phyloP scores from a whole-genome alignment of 2,329 filamentous ascomycete genomes.

The Orbilia oligospora region DNA sequence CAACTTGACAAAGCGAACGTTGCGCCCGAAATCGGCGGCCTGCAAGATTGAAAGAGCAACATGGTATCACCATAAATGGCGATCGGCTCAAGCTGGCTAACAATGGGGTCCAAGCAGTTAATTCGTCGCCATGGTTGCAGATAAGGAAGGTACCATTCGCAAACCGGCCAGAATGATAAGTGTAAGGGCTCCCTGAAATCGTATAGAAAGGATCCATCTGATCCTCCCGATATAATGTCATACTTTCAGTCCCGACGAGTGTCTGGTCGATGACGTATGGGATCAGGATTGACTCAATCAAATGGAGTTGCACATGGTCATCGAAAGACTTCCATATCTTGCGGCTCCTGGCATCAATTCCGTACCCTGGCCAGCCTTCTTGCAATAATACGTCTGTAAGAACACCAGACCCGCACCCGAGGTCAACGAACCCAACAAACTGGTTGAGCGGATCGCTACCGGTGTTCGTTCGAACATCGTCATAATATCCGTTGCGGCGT shows the following conservation, averaged over 20 bases:
- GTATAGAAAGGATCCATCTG: constrained; percentile 33
- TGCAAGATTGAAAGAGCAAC: constrained; percentile 89
- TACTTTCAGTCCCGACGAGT: constrained; percentile 5
- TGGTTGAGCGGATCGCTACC: constrained; percentile 59
- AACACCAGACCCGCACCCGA: constrained; percentile 94
- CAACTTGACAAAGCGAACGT: constrained; percentile 64
- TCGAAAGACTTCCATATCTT: constrained; percentile 87
- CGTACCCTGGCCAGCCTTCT: constrained; percentile 88
- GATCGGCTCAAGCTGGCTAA: constrained; percentile 81
- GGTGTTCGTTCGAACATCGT: constrained; percentile 61
- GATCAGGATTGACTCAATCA: constrained; percentile 75
- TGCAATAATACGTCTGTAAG: constrained; percentile 84
- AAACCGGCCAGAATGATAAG: constrained; percentile 77
- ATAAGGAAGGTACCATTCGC: constrained; percentile 86
- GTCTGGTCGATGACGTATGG: constrained; percentile 69
- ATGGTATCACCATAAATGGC: constrained; percentile 93
- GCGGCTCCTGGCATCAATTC: constrained; percentile 88
- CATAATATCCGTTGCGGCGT: constrained; percentile 62
- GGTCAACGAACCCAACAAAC: constrained; percentile 94
- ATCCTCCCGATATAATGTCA: not conserved
- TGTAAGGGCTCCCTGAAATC: constrained; percentile 31
- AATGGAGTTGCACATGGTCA: constrained; percentile 68
- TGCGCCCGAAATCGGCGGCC: constrained; percentile 77
- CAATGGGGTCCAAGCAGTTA: constrained; percentile 95
- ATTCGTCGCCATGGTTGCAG: constrained; percentile 95